These are phyloP conservation scores for Cladosporium sp. DNA, from an alignment of 2,329 filamentous ascomycete genomes.

Conservation along the genomic window DNA sequence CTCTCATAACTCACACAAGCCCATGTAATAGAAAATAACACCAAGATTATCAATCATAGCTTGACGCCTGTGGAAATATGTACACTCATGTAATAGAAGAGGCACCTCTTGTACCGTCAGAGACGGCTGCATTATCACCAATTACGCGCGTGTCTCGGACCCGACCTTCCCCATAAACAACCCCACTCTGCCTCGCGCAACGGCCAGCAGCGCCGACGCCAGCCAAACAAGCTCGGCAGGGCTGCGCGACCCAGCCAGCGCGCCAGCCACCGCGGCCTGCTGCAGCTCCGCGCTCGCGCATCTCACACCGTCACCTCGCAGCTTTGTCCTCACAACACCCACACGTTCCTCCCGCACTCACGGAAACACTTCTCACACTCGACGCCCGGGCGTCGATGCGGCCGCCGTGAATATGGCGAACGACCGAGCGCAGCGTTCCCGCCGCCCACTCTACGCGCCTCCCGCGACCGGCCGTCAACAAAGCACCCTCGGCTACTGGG, in stretches of 20 bases:
- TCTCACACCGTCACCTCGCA: too few relatives aligned
- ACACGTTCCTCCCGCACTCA: neutral
- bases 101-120: too few relatives aligned
- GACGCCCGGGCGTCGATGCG: neutral
- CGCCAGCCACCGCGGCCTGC: neutral
- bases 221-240: neutral
- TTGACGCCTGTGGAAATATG: too few relatives aligned
- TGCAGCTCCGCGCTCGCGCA: too few relatives aligned
- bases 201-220: neutral
- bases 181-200: neutral
- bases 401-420: constrained; percentile 32
- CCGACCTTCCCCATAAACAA: neutral
- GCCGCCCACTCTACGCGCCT: constrained; percentile 40
- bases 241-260: neutral
- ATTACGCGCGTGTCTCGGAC: too few relatives aligned
- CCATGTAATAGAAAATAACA: too few relatives aligned
- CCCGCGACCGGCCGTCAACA: constrained; percentile 42
- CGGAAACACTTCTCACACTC: neutral
- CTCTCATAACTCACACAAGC: too few relatives aligned
- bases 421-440: constrained; percentile 50
- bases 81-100: too few relatives aligned
- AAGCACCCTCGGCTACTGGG: constrained; percentile 71
- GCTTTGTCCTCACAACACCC: too few relatives aligned
- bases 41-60: too few relatives aligned
- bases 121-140: too few relatives aligned